Evolutionary conservation across 345 rosid species (phyloP), one percentile per base, ranked within the genome.

Genomic region (Limnanthes douglasii): DNA sequence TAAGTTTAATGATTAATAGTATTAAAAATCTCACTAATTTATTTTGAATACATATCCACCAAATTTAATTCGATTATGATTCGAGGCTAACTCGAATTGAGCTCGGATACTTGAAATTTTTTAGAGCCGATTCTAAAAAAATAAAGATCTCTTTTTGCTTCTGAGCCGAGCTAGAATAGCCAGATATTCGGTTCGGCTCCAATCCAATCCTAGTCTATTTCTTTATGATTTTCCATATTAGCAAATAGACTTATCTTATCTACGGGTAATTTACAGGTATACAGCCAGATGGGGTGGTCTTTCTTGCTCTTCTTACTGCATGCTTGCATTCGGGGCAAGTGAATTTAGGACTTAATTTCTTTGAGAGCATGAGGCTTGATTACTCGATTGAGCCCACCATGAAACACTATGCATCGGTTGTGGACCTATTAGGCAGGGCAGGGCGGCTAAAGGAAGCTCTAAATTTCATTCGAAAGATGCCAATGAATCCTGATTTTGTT

Each of bases 341-440:
- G 25, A 43, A 67, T 20, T 53, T 77, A 37, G 83, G 73, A 43
- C 63, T 70, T 34, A 65, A 68, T 53, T 59, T 70, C 66, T 70
- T 70, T 24, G 51, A 70, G 41, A 65, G 76, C 67, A 67, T 73
- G 83, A 57, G 50, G 65, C 68, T 70, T 40, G 83, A 77, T 54
- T 70, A 73, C 49, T 60, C 39, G 22, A 65, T 77, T 45, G 71
- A 67, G 38, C 75, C 88, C 33, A 56, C 70, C 2, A 58, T 77
- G 51, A 77, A 73, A 34, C 83, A 77, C 56, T 65, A 73, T 50
- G 51, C 64, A 21, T 10, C 60, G 50, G 46, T 70, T 11, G 71
- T 73, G 41, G 72, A 70, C 35, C 35, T 70, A 51, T 46, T 73
- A 60, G 65, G 88, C 54, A 62, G 70, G 60, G 76, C 73, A 35